Conservation (phyloP, 371 early-diverging fungal genomes). For the Ordospora pajunii region DNA sequence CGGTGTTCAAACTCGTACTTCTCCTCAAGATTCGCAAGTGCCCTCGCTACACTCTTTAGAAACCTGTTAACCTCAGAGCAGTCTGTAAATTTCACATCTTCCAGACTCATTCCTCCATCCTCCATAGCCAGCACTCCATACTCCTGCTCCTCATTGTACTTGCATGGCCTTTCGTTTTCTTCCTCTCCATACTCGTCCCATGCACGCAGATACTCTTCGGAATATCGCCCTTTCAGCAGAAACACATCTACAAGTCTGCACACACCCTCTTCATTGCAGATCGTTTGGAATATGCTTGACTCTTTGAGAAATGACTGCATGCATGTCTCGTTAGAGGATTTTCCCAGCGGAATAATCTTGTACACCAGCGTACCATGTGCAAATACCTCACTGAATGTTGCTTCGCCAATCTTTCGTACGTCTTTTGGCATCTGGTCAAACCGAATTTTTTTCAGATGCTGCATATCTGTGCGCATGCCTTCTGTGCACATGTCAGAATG, state of each 20-base stretch:
- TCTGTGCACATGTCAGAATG: background rate
- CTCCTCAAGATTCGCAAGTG: slow-evolving; percentile 65
- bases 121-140: slow-evolving; percentile 67
- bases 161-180: slow-evolving; percentile 65
- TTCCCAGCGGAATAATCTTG: slow-evolving; percentile 51
- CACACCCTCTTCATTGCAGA: slow-evolving; percentile 28
- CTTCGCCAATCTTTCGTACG: slow-evolving; percentile 53
- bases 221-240: slow-evolving; percentile 37
- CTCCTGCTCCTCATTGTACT: slow-evolving; percentile 7
- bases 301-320: slow-evolving; percentile 40
- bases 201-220: slow-evolving; percentile 43
- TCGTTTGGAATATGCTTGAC: slow-evolving; percentile 14
- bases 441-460: background rate
- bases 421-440: slow-evolving; percentile 13
- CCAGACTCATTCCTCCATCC: slow-evolving; percentile 67
- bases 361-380: slow-evolving; percentile 11
- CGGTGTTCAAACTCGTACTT: slow-evolving; percentile 68
- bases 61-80: slow-evolving; percentile 63
- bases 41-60: slow-evolving; percentile 63
- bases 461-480: background rate
- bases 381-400: slow-evolving; percentile 57
- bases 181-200: slow-evolving; percentile 67
- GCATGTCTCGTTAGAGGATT: background rate
- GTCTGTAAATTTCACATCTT: slow-evolving; percentile 60
- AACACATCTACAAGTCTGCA: slow-evolving; percentile 22